Conservation (phyloP, 1,139 yeast species). For the Diutina scorzettiae region DNA sequence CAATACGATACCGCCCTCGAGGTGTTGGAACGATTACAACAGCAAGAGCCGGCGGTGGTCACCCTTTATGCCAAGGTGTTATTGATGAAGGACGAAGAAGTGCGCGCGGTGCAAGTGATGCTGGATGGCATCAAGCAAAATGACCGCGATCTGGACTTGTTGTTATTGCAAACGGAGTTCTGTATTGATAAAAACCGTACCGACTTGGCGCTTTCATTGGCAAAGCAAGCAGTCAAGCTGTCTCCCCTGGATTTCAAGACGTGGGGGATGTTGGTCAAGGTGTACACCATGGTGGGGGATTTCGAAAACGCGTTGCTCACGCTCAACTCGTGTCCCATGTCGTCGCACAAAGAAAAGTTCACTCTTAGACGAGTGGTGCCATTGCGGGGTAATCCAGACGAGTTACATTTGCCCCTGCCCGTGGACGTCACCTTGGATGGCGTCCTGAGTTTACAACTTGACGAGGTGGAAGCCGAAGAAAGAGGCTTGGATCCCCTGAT, state of each 20-base stretch:
- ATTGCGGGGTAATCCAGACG: constrained; percentile 40
- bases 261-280: constrained; percentile 68
- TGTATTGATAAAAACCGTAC: constrained; percentile 52
- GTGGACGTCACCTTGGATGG: constrained; percentile 62
- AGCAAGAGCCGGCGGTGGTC: constrained; percentile 37
- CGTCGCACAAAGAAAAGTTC: constrained; percentile 54
- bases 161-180: constrained; percentile 59
- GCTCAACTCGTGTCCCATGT: constrained; percentile 89
- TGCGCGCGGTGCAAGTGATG: constrained; percentile 61
- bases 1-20: constrained; percentile 47
- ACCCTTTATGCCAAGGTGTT: constrained; percentile 45
- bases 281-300: constrained; percentile 60
- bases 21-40: constrained; percentile 32
- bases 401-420: constrained; percentile 67
- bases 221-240: constrained; percentile 64
- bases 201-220: constrained; percentile 64
- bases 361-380: constrained; percentile 44
- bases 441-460: constrained; percentile 43
- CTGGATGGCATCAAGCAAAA: constrained; percentile 44
- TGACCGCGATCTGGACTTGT: constrained; percentile 51
- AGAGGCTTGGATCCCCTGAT: constrained; percentile 55
- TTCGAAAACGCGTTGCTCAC: constrained; percentile 70
- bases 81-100: constrained; percentile 56
- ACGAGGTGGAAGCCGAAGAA: constrained; percentile 39
- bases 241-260: constrained; percentile 78